These are phyloP conservation scores for Pholiota conissans DNA, from an alignment of 768 basidiomycete genomes.

Conservation along the genomic window DNA sequence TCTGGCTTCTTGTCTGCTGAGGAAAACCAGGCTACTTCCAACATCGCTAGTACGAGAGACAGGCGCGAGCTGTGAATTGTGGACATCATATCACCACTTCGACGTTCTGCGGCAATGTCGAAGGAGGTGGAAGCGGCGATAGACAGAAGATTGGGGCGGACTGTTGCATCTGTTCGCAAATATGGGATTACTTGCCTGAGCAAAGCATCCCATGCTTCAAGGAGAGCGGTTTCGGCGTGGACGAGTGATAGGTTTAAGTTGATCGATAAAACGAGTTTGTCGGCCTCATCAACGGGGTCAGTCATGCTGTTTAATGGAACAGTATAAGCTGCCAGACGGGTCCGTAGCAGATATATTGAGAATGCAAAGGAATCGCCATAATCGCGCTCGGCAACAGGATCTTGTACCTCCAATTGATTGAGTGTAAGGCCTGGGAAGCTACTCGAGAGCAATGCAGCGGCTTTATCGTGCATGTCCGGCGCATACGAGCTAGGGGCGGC, in stretches of 20 bases:
- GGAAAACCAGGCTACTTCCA: constrained; percentile 83
- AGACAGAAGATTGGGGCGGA: constrained; percentile 55
- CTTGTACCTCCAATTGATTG: constrained; percentile 62
- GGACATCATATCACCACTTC: constrained; percentile 83
- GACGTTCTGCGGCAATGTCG: constrained; percentile 64
- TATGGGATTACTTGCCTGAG: constrained; percentile 64
- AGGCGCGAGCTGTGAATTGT: constrained; percentile 77
- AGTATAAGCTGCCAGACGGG: constrained; percentile 57
- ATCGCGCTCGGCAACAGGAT: constrained; percentile 65
- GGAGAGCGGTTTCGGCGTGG: constrained; percentile 72
- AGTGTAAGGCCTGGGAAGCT: constrained; percentile 63
- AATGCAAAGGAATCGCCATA: constrained; percentile 84
- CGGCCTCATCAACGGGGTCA: constrained; percentile 45
- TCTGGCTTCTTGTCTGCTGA: constrained; percentile 53
- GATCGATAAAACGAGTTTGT: constrained; percentile 66
- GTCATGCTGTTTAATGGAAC: constrained; percentile 37
- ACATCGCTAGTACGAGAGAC: constrained; percentile 67
- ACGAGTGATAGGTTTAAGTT: constrained; percentile 88
- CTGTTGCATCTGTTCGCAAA: constrained; percentile 57
- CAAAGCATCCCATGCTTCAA: constrained; percentile 77
- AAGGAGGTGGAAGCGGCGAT: constrained; percentile 66
- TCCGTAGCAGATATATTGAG: constrained; percentile 56
- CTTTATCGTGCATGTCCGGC: constrained; percentile 66
- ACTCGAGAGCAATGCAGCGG: constrained; percentile 47
- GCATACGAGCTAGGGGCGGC: constrained; percentile 73